Evolutionary conservation across 2,329 filamentous ascomycete species (phyloP).

Genomic region (Colletotrichum somersetense): DNA sequence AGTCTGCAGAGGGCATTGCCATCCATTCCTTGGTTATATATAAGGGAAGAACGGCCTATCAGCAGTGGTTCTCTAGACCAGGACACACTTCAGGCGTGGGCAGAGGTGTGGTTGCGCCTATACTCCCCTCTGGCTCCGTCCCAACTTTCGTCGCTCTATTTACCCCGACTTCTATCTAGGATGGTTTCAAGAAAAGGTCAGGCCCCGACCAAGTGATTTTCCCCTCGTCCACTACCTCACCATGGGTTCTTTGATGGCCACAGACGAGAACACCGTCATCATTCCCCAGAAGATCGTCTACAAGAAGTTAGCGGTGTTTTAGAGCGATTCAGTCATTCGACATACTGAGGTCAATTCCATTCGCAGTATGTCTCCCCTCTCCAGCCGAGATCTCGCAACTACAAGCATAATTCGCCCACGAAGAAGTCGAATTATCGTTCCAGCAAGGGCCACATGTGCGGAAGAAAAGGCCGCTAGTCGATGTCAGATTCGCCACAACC

Average conservation of each 20-base stretch:
- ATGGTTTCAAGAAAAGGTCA: not conserved
- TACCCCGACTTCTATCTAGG: not conserved
- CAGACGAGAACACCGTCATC: constrained; percentile 5
- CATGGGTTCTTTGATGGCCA: not conserved
- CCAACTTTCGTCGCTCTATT: no score
- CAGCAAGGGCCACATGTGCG: not conserved
- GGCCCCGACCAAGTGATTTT: not conserved
- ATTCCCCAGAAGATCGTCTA: not conserved
- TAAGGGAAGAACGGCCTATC: no score
- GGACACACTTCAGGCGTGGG: no score
- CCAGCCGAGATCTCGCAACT: not conserved
- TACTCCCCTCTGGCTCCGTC: no score
- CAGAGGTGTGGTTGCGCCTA: no score
- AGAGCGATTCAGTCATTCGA: no score
- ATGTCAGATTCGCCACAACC: no score
- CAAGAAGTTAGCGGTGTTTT: not conserved
- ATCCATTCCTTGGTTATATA: no score
- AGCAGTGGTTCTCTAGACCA: no score
- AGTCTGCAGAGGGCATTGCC: no score
- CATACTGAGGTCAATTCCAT: constrained; percentile 2
- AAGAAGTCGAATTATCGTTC: not conserved
- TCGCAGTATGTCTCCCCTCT: not conserved
- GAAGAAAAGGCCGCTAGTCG: no score
- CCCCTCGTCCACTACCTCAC: not conserved
- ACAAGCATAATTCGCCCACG: not conserved